Conservation (phyloP, 768 basidiomycete genomes). For the Chalciporus sphaerocephalus region DNA sequence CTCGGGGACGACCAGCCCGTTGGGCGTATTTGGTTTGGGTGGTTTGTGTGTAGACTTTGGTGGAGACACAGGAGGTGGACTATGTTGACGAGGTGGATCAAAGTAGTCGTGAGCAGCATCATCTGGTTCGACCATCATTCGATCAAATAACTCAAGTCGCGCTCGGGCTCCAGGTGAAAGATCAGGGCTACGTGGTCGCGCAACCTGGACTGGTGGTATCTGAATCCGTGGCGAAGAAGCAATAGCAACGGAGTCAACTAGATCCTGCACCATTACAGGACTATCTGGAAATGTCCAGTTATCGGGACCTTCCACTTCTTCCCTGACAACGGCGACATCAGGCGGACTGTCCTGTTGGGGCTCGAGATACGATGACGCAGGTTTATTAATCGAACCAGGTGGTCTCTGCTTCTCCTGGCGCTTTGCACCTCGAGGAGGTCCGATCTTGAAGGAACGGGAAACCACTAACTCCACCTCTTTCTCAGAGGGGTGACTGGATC, state of each 20-base stretch:
- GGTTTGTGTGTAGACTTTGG: neutral
- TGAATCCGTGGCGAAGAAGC: conserved; percentile 3
- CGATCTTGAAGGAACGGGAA: conserved; percentile 14
- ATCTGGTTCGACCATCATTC: conserved; percentile 16
- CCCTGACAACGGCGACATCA: neutral
- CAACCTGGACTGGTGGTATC: conserved; percentile 1
- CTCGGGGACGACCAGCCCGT: conserved; percentile 30
- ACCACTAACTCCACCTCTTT: neutral
- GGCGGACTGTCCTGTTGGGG: neutral
- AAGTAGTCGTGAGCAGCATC: neutral
- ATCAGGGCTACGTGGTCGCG: conserved; percentile 2
- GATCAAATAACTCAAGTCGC: conserved; percentile 29
- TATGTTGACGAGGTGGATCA: conserved; percentile 3
- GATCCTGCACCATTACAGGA: neutral
- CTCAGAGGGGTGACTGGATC: neutral
- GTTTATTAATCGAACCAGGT: neutral
- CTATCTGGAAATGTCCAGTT: neutral
- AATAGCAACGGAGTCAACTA: neutral
- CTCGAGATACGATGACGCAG: conserved; percentile 1
- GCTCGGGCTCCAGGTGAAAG: conserved; percentile 27
- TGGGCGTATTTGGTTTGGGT: conserved; percentile 5
- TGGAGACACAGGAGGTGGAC: conserved; percentile 4
- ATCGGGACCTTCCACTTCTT: neutral
- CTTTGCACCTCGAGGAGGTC: conserved; percentile 25
- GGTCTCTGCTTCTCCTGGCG: conserved; percentile 2